Evolutionary conservation across 2,329 filamentous ascomycete species (phyloP), one percentile per base, ranked within the genome.

Genomic region (Aspergillus vadensis): DNA sequence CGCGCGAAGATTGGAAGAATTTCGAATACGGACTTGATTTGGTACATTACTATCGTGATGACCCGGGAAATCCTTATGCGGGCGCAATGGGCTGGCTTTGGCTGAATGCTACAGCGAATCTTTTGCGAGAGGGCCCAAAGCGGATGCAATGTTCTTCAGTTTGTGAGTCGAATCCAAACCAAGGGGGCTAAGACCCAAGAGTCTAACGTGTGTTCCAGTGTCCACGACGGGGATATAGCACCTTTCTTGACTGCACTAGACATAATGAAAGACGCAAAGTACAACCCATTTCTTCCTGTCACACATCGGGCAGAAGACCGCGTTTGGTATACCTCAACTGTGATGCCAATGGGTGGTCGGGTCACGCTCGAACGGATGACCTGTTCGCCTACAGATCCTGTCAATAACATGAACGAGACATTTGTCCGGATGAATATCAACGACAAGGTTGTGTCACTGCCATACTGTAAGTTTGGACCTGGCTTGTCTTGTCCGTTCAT

Each of bases 1-100:
- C 80, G 0, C 74, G 76, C 32, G 71, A 81, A 1, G 84, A 86
- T 50, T 86, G 84, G 78, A 70, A 80, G 12, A 70, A 77, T 53
- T 86, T 86, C 62, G 84, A 85, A 65, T 87, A 87, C 66, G 85
- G 83, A 2, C 78, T 85, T 30, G 85, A 87, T 66, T 44, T 86
- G 3, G 70, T 85, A 14, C 84, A 86, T 65, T 86, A 84, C 69
- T 87, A 87, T 69, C 80, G 85, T 30, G 80, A 82, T 8, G 85
- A 85, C 0, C 83, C 84, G 0, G 85, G 85, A 0, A 86, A 84
- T 60, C 76, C 73, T 30, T 86, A 84, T 64, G 80, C 79, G 2
- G 75, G 77, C 5, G 74, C 78, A 1, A 84, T 86, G 82, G 85
- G 85, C 2, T 84, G 79, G 80, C 69, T 86, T 9, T 87, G 83